A percentile compares a stretch with the other conserved stretches of the same genome.
These are phyloP conservation scores for Echites panduratus DNA, from an alignment of 257 asterid species.

Conservation along the genomic window DNA sequence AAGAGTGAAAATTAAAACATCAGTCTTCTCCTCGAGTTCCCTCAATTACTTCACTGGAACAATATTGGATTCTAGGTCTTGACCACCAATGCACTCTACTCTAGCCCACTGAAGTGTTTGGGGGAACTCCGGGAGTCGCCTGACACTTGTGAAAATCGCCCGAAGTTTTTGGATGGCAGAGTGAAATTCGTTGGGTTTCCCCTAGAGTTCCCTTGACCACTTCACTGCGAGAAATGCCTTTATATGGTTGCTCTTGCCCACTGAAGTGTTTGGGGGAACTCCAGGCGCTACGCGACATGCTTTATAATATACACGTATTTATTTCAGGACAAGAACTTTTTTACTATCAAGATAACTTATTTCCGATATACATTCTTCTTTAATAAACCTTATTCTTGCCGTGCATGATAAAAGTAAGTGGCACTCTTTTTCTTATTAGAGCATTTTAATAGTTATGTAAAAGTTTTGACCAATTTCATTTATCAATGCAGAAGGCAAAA, in stretches of 20 bases:
- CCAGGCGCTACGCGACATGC: slow-evolving; percentile 28
- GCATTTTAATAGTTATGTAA: too few species aligned
- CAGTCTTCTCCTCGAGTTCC: slow-evolving; percentile 42
- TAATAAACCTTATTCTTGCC: too few species aligned
- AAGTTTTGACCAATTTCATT: not conserved
- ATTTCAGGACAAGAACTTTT: too few species aligned
- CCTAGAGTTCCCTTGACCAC: slow-evolving; percentile 46
- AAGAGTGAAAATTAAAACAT: slow-evolving; percentile 18
- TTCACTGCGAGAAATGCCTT: slow-evolving; percentile 23
- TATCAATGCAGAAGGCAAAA: slow-evolving; percentile 50
- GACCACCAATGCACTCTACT: not conserved
- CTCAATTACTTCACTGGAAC: slow-evolving; percentile 41
- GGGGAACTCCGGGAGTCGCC: slow-evolving; percentile 56
- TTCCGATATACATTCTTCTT: too few species aligned
- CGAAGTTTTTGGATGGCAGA: not conserved
- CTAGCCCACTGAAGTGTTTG: slow-evolving; percentile 56
- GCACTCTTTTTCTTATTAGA: too few species aligned
- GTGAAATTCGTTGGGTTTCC: slow-evolving; percentile 24
- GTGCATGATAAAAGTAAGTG: too few species aligned
- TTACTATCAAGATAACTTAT: too few species aligned
- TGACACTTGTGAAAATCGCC: slow-evolving; percentile 13
- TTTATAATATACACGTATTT: too few species aligned
- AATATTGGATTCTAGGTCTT: not conserved
- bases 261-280: slow-evolving; percentile 89
- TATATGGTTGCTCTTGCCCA: not conserved